Evolutionary conservation across 768 basidiomycete genomes (phyloP), one percentile per base, ranked within the genome.

Genomic region (Cystofilobasidium ferigula): DNA sequence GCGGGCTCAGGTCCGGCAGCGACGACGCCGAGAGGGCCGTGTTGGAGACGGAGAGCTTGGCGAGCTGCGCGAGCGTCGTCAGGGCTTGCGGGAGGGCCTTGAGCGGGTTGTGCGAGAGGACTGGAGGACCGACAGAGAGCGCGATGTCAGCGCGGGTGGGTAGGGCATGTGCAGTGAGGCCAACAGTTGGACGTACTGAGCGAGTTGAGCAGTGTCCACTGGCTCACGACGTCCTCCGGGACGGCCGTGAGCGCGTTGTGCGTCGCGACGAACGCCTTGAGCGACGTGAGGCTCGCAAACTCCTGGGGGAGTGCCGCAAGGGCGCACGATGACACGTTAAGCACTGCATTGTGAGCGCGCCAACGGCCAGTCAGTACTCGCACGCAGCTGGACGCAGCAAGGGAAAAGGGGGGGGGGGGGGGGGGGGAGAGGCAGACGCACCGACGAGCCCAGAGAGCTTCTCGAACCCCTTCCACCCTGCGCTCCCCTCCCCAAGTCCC

Each of bases 221-320:
- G 38, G 2, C 20, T 24, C 3, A 63, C 35, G 57, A 68, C 26
- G 6, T 45, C 35, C 20, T 56, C 32, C 7, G 57, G 56, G 24
- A 68, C 26, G 34, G 53, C n/a, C 6, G 35, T 38, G 5, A 68
- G 61, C 36, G 57, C 51, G 61, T 68, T 68, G 34, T 54, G 51
- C 10, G 57, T 68, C 32, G 62, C 61, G 13, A 68, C 67, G 45
- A 68, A 60, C 18, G 67, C 67, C 38, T 68, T 68, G 26, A 68
- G 57, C 24, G 60, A 57, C 13, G 16, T 38, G 22, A 68, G 45
- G 16, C 42, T 58, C 20, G 48, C 56, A 34, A 68, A 63, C 36
- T 68, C 56, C 8, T 24, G 28, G 1, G 67, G 67, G 4, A 68
- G 48, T 2, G 20, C 32, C 1, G 43, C 26, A 14, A 68, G 57